Evolutionary conservation across 176 grass and related monocot genomes (phyloP), one percentile per base, ranked within the genome.

Genomic region (Triticum turgidum): DNA sequence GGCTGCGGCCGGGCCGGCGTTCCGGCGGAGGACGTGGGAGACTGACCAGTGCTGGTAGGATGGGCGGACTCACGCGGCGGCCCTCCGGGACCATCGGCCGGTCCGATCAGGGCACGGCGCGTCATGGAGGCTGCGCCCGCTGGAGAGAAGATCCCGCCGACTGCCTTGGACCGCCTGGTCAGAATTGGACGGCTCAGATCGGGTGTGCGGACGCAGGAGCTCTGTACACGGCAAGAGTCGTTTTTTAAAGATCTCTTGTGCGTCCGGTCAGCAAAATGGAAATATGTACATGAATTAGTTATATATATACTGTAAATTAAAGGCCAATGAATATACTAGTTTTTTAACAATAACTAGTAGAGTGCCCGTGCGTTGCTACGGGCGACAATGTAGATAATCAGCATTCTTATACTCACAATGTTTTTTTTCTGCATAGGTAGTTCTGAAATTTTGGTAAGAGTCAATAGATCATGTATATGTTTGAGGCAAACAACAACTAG

Each of bases 1-100:
- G 69, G 69, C n/a, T 22, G 45, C 47, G 12, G 11, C 83, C 20
- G 56, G 18, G 14, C 5, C 70, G 20, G 73, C 9, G 73, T 58
- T 65, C n/a, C 83, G 68, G 30, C 15, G 66, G 10, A 56, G 91
- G 37, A 89, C 58, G 37, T 95, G 93, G 93, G 93, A 95, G 81
- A 91, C 93, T 4, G 93, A 95, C 35, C 93, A 93, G 81, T 95
- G 93, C 83, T 95, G 93, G 93, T 95, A 94, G 63, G 17, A 30
- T 3, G 29, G 2, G 2, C 1, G 1, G 29, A 2, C 29, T 30
- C 2, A 30, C 2, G 33, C 33, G 33, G 4, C 33, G 5, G 33
- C 33, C 33, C 33, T 34, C 10, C 62, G 4, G 24, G 45, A 14
- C 3, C 45, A 47, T 47, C 17, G 17, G 32, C 66, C 15, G 15